Evolutionary conservation across 139 green algal genomes (phyloP), one percentile per base, ranked within the genome.

Genomic region (Zygnema circumcarinatum): DNA sequence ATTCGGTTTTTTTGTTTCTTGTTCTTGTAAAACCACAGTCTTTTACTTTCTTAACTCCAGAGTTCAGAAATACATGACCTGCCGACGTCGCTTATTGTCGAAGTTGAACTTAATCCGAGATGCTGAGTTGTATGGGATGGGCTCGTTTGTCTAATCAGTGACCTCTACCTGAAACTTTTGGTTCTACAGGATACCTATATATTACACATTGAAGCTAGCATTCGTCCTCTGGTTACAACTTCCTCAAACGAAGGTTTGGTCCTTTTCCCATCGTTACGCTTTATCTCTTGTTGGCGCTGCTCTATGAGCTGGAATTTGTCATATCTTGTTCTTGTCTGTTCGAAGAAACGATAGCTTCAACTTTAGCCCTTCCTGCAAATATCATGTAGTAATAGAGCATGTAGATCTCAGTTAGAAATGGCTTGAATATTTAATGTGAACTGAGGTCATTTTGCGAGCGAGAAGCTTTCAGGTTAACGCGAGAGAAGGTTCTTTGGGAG

Each of bases 181-280:
- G n/a, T n/a, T n/a, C n/a, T 86, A 35, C 52, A 86, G 79, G 79
- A 32, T 83, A 83, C 22, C 75, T 11, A 81, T 89, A 16, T 91
- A 91, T 82, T 90, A 89, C 56, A 47, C 62, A 35, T 3, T 86
- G 32, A 91, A 91, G 83, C 87, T 91, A 67, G 87, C 39, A 29
- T 91, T 91, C 68, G n/a, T 91, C 7, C 39, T 89, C 31, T 91
- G 87, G 87, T 83, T 91, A 29, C 83, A 89, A 62, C 81, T 91
- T 11, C 87, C 87, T 38, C 86, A 91, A 84, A 84, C 38, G 20
- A 87, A 90, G 85, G 85, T 87, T 7, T 67, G 42, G 32, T 53
- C 16, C 11, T 83, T 29, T 16, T 40, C n/a, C 33, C 21, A 16
- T 76, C 33, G 22, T 16, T 74, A 76, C 76, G 69, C 22, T 83